Conservation (phyloP, 805 yeast genomes). For the Teunomyces aglyptinius region DNA sequence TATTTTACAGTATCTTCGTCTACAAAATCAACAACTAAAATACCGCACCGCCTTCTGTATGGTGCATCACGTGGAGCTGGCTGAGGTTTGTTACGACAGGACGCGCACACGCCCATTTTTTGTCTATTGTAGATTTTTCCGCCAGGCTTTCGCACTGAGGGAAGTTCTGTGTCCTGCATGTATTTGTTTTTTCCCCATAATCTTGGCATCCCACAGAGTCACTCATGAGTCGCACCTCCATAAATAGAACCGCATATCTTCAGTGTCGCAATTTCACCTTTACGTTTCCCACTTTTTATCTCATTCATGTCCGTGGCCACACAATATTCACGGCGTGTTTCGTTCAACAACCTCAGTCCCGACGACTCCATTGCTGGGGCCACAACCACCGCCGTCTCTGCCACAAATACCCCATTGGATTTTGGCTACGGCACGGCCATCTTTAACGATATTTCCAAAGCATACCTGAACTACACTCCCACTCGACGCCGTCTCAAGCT, state of each 20-base stretch:
- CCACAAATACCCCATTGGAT: constrained; percentile 8
- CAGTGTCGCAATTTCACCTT: not conserved
- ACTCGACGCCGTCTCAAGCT: constrained; percentile 15
- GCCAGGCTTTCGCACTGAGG: too few relatives aligned
- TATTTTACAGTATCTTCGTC: not conserved
- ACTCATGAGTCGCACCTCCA: not conserved
- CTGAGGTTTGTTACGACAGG: too few relatives aligned
- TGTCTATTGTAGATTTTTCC: too few relatives aligned
- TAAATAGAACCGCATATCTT: not conserved
- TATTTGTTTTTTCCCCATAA: not conserved
- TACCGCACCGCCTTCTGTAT: not conserved
- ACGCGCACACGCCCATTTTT: too few relatives aligned
- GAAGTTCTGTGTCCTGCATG: not conserved
- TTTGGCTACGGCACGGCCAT: constrained; percentile 20
- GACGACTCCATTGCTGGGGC: constrained; percentile 7
- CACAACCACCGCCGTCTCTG: constrained; percentile 2
- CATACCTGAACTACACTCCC: constrained; percentile 9
- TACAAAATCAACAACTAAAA: not conserved
- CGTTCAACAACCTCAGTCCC: constrained; percentile 38
- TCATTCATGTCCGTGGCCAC: constrained; percentile 5
- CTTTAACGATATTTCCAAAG: constrained; percentile 18
- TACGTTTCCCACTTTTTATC: not conserved
- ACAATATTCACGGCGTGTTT: constrained; percentile 37
- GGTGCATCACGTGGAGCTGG: not conserved
- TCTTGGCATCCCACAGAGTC: not conserved